Percentiles rank a stretch among this genome's conserved stretches.
Evolutionary conservation across 305 asterid species (phyloP).

Genomic region (Fraxinus nigra): DNA sequence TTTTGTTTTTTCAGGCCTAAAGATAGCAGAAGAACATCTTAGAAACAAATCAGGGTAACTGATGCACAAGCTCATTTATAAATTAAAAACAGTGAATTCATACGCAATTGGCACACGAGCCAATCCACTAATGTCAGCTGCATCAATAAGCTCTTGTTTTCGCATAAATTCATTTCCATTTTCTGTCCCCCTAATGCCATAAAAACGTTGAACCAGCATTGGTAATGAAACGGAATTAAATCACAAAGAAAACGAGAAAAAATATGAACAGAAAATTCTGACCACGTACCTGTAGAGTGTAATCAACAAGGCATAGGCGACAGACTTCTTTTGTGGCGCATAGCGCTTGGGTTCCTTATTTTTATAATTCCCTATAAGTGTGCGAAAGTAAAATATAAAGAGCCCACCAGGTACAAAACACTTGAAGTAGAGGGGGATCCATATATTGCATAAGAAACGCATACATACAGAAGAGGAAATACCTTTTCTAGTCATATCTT

Average conservation of each 20-base stretch:
- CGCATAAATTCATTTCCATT: conserved; percentile 68
- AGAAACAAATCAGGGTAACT: conserved; percentile 15
- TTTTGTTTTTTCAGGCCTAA: conserved; percentile 80
- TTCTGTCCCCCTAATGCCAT: conserved; percentile 47
- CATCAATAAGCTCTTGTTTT: conserved; percentile 81
- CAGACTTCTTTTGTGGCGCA: conserved; percentile 90
- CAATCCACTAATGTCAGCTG: conserved; percentile 90
- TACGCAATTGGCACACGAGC: conserved; percentile 82
- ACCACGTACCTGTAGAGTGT: conserved; percentile 68
- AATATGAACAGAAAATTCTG: not conserved
- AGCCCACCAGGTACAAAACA: conserved; percentile 8
- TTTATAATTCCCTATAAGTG: conserved; percentile 45
- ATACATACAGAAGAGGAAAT: conserved; percentile 1
- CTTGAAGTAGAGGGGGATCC: conserved; percentile 15
- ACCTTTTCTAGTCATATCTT: conserved; percentile 50
- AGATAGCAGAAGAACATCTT: conserved; percentile 17
- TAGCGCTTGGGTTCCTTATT: conserved; percentile 61
- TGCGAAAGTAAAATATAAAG: conserved; percentile 19
- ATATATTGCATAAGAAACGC: not conserved
- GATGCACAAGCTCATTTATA: conserved; percentile 10
- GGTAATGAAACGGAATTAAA: conserved; percentile 1
- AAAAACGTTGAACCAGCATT: conserved; percentile 1
- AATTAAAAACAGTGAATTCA: conserved; percentile 21
- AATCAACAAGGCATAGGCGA: conserved; percentile 75
- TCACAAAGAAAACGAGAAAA: not conserved